These are phyloP conservation scores for Ramularia endophylla DNA, from an alignment of 2,329 filamentous ascomycete genomes.

Conservation along the genomic window DNA sequence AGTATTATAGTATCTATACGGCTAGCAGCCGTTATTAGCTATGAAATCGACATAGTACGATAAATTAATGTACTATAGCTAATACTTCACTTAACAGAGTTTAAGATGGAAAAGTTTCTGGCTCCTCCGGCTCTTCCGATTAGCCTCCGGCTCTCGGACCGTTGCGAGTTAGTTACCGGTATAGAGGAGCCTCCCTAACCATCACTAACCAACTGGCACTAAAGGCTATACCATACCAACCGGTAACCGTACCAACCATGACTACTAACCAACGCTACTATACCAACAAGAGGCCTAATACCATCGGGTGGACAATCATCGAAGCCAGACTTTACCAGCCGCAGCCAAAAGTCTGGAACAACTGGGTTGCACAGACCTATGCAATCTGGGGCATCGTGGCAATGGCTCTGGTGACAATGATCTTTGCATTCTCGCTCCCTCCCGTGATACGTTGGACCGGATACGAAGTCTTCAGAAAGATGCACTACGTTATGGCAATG, in stretches of 20 bases:
- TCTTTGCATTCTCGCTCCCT: conserved; percentile 54
- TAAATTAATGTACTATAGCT: too few species aligned
- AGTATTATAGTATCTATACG: too few species aligned
- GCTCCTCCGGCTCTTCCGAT: too few species aligned
- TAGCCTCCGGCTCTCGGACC: too few species aligned
- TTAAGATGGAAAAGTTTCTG: too few species aligned
- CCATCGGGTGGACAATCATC: conserved; percentile 62
- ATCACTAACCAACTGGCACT: background rate
- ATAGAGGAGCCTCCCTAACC: too few species aligned
- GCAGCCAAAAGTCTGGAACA: conserved; percentile 53
- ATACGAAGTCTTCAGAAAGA: conserved; percentile 64
- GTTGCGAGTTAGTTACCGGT: background rate
- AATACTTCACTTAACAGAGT: too few species aligned
- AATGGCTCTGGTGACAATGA: conserved; percentile 54
- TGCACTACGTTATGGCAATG: conserved; percentile 66
- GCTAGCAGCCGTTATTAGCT: too few species aligned
- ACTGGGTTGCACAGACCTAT: conserved; percentile 58
- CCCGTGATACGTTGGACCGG: conserved; percentile 59
- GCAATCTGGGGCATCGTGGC: conserved; percentile 69
- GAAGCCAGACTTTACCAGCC: conserved; percentile 63
- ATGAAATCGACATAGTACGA: too few species aligned
- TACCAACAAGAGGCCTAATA: conserved; percentile 1
- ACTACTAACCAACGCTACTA: background rate
- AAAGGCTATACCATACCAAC: background rate
- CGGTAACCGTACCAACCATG: background rate